These are phyloP conservation scores for Colletotrichum echinochloae DNA, from an alignment of 2,329 filamentous ascomycete genomes.

Conservation along the genomic window DNA sequence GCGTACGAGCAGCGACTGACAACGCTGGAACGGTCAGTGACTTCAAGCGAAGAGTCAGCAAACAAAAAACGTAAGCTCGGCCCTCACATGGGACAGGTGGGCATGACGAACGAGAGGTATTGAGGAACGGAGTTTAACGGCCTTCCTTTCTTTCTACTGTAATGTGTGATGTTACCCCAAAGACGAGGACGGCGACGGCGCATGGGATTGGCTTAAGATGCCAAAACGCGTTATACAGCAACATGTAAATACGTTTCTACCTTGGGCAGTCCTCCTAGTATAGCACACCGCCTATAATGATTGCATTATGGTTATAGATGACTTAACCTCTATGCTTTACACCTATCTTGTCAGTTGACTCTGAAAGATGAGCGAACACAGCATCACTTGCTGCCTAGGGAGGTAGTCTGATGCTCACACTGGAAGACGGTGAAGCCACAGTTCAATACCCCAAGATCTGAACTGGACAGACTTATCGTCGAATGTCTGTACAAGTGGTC, in stretches of 20 bases:
- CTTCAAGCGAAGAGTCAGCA: slow-evolving; percentile 16
- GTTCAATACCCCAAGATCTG: neutral
- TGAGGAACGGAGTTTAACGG: slow-evolving; percentile 12
- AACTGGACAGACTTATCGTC: neutral
- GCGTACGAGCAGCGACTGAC: slow-evolving; percentile 27
- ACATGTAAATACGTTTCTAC: neutral
- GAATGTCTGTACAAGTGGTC: neutral
- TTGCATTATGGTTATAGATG: neutral
- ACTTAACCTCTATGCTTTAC: neutral
- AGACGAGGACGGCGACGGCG: slow-evolving; percentile 11
- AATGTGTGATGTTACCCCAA: slow-evolving; percentile 2
- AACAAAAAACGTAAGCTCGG: slow-evolving; percentile 28
- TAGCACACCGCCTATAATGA: neutral
- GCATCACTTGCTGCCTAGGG: neutral
- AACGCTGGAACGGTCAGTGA: slow-evolving; percentile 5
- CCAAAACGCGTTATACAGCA: slow-evolving; percentile 1
- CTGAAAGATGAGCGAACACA: neutral
- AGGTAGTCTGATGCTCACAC: no score
- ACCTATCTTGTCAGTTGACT: neutral
- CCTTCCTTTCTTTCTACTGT: slow-evolving; percentile 1
- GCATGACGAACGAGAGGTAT: slow-evolving; percentile 26
- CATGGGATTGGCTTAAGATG: slow-evolving; percentile 17
- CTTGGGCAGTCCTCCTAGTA: neutral
- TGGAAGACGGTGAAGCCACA: neutral
- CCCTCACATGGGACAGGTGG: neutral